Evolutionary conservation across 1,284 basidiomycete genomes (phyloP).

Genomic region (Cryptococcus amylolentus): DNA sequence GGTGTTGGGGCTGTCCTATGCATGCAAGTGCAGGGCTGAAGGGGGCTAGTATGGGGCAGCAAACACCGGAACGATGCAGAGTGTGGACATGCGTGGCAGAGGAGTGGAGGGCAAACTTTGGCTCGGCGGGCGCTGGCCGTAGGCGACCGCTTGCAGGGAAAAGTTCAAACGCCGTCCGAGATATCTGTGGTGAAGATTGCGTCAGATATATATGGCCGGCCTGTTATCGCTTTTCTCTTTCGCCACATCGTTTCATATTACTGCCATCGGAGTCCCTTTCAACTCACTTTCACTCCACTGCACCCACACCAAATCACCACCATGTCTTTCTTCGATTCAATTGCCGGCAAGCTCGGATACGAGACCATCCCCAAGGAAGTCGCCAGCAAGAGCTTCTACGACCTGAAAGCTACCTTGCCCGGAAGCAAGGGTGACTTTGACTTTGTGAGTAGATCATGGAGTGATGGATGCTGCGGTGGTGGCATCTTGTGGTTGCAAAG

Average conservation of each 20-base stretch:
- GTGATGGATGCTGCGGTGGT: background rate
- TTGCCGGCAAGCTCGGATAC: conserved; percentile 21
- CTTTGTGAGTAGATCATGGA: conserved; percentile 33
- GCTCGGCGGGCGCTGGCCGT: no score
- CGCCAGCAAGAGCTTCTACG: conserved; percentile 46
- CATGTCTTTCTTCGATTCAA: conserved; percentile 9
- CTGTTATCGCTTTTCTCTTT: background rate
- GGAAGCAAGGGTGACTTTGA: conserved; percentile 39
- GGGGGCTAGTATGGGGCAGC: no score
- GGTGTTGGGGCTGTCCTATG: no score
- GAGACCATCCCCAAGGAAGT: conserved; percentile 36
- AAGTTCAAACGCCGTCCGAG: no score
- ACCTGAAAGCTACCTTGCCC: conserved; percentile 48
- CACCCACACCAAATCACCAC: background rate
- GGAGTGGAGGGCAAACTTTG: no score
- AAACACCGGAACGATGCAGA: no score
- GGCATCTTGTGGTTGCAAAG: background rate
- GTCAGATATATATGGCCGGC: background rate
- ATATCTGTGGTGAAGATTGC: no score
- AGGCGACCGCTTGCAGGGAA: no score
- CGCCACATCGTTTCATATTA: background rate
- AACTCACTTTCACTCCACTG: background rate
- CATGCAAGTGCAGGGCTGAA: no score
- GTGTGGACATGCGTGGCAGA: no score
- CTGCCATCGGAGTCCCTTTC: background rate